These are phyloP conservation scores for Ampelocalamus luodianensis DNA, from an alignment of 176 grass and related monocot genomes.

Conservation along the genomic window DNA sequence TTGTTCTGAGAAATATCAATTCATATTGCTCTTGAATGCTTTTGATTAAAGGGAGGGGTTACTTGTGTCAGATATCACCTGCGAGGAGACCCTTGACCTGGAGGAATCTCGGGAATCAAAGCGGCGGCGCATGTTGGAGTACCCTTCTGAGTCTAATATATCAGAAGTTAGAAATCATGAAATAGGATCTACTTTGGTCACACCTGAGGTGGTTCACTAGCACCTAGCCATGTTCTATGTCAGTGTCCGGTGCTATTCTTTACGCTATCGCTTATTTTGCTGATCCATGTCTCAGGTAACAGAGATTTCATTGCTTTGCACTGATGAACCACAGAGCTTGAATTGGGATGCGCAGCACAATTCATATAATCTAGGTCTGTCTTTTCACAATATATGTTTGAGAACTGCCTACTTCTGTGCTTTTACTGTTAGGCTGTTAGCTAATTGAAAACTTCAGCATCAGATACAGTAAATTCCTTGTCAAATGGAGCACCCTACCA, in stretches of 20 bases:
- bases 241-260: not conserved
- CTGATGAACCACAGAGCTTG: slow-evolving; percentile 43
- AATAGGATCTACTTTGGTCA: slow-evolving; percentile 24
- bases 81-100: slow-evolving; percentile 51
- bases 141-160: slow-evolving; percentile 47
- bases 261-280: not conserved
- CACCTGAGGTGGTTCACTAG: slow-evolving; percentile 46
- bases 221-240: slow-evolving; percentile 14
- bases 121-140: slow-evolving; percentile 49
- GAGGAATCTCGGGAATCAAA: slow-evolving; percentile 57
- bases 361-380: slow-evolving; percentile 48
- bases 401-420: not conserved
- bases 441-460: slow-evolving; percentile 34
- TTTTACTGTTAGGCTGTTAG: slow-evolving; percentile 40
- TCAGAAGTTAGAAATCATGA: slow-evolving; percentile 29
- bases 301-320: slow-evolving; percentile 53
- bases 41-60: slow-evolving; percentile 2
- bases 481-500: slow-evolving; percentile 30
- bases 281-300: slow-evolving; percentile 45
- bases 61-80: slow-evolving; percentile 48
- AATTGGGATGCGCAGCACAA: slow-evolving; percentile 33
- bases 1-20: not conserved
- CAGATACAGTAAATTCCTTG: slow-evolving; percentile 40
- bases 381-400: slow-evolving; percentile 25
- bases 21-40: not conserved